Conservation (phyloP, 1,284 basidiomycete genomes). For the Athelia psychrophila region DNA sequence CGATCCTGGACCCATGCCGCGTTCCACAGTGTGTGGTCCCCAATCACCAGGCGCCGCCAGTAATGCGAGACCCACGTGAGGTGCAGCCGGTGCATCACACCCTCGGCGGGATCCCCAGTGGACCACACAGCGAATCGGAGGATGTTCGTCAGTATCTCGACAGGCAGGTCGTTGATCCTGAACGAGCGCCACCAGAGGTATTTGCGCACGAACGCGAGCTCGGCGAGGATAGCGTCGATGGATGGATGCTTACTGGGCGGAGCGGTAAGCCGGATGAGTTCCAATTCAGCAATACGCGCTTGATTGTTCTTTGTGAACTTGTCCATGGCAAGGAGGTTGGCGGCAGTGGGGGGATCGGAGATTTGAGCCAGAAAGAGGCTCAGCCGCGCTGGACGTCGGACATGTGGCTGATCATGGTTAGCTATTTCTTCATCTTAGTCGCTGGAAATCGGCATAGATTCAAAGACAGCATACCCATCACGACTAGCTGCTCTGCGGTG, state of each 20-base stretch:
- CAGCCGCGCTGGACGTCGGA: too few species aligned
- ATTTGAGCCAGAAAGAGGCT: too few species aligned
- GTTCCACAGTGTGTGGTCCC: constrained; percentile 57
- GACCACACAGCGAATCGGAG: constrained; percentile 56
- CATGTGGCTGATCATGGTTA: too few species aligned
- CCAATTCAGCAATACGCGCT: too few species aligned
- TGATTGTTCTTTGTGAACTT: too few species aligned
- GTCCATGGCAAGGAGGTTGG: too few species aligned
- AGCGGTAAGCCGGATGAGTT: too few species aligned
- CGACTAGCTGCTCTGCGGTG: too few species aligned
- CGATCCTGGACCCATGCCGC: constrained; percentile 54
- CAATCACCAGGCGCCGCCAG: constrained; percentile 48
- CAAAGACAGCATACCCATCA: too few species aligned
- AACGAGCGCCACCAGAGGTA: constrained; percentile 45
- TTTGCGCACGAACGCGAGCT: constrained; percentile 14
- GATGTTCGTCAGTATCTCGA: constrained; percentile 61
- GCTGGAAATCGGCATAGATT: too few species aligned
- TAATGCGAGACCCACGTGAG: constrained; percentile 56
- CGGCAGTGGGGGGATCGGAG: too few species aligned
- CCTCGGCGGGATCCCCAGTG: constrained; percentile 26
- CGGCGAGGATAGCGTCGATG: constrained; percentile 15
- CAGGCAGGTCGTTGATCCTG: constrained; percentile 56
- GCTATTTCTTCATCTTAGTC: too few species aligned
- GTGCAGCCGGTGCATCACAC: constrained; percentile 37
- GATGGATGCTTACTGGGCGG: constrained; percentile 2